These are phyloP conservation scores for Hypoxylon fuscum DNA, from an alignment of 495 filamentous ascomycete species.

Conservation along the genomic window DNA sequence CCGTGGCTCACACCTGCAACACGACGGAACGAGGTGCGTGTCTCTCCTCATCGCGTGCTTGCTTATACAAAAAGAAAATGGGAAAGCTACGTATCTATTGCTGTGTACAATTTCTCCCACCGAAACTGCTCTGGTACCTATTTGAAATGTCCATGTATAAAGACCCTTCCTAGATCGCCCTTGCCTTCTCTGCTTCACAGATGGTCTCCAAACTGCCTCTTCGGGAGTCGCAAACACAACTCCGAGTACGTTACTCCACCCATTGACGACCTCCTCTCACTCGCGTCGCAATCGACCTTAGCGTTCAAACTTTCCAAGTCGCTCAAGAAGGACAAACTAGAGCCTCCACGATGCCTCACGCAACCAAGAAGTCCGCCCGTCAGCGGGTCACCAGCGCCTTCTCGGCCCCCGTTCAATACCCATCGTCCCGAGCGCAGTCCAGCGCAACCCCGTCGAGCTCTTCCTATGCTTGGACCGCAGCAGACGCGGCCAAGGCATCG, in stretches of 20 bases:
- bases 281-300: no score
- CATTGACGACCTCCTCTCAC: no score
- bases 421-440: conserved; percentile 9
- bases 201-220: no score
- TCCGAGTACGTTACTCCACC: no score
- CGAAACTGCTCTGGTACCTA: no score
- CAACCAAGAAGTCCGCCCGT: conserved; percentile 22
- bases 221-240: no score
- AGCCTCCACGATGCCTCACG: conserved; percentile 17
- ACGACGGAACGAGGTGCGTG: conserved; percentile 6
- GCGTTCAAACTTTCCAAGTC: no score
- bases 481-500: conserved; percentile 40
- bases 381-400: conserved; percentile 11
- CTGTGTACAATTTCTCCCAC: not conserved
- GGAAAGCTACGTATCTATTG: not conserved
- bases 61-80: not conserved
- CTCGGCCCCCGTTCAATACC: conserved; percentile 10
- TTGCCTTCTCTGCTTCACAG: no score
- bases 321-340: not conserved
- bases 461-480: conserved; percentile 35
- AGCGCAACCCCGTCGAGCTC: conserved; percentile 3
- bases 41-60: not conserved
- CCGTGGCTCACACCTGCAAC: conserved; percentile 13
- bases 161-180: no score
- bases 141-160: no score